phyloP scores from a whole-genome alignment of 1,139 yeast species.

The Magnusiomyces fungicola region DNA sequence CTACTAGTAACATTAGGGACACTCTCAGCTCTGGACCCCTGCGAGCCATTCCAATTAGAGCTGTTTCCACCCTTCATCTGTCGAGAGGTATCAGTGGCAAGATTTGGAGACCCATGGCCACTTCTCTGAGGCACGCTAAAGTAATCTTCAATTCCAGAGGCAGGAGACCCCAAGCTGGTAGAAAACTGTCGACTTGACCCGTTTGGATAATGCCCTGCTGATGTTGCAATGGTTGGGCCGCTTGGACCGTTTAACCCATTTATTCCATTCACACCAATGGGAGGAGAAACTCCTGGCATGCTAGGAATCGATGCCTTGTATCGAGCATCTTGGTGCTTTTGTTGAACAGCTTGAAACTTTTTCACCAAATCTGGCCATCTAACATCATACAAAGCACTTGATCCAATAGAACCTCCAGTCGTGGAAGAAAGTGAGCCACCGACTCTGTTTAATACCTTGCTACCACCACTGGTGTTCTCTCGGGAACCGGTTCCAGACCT shows the following conservation, averaged over 20 bases:
- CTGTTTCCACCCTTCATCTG: no score
- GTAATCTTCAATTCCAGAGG: neutral
- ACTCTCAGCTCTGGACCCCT: neutral
- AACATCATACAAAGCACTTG: slow-evolving; percentile 20
- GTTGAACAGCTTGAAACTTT: slow-evolving; percentile 54
- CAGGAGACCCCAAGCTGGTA: neutral
- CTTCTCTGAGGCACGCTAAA: neutral
- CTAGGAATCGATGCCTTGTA: slow-evolving; percentile 8
- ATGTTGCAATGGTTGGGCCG: neutral
- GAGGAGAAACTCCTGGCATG: neutral
- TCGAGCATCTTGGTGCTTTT: slow-evolving; percentile 42
- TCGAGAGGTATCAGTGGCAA: neutral
- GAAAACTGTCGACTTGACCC: neutral
- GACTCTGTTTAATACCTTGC: slow-evolving; percentile 3
- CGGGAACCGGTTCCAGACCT: slow-evolving; percentile 2
- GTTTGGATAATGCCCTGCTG: neutral
- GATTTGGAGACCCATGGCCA: neutral
- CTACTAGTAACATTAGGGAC: slow-evolving; percentile 4
- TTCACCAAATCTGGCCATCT: slow-evolving; percentile 53
- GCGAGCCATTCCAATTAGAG: no score
- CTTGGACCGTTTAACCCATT: neutral
- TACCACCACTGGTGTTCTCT: neutral
- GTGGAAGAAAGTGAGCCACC: slow-evolving; percentile 4
- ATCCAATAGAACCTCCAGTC: slow-evolving; percentile 3
- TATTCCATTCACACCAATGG: neutral